Percentiles rank a stretch among this genome's conserved stretches.
Conservation (phyloP, 169 alveolate species). For the Toxoplasma gondii region DNA sequence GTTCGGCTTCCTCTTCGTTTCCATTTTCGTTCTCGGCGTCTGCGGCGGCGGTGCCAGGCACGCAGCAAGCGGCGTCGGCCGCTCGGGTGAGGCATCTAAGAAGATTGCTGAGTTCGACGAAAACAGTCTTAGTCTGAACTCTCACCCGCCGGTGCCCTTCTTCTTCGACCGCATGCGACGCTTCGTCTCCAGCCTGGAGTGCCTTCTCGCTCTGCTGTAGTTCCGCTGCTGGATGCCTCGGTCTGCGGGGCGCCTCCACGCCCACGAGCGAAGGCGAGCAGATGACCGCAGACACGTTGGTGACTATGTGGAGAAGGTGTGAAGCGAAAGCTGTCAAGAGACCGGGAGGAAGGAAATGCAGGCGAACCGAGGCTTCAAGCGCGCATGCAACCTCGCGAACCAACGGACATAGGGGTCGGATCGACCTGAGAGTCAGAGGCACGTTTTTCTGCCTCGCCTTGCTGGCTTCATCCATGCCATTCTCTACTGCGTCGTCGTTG, state of each 20-base stretch:
- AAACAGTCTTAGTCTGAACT: neutral
- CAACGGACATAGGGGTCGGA: neutral
- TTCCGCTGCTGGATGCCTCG: neutral
- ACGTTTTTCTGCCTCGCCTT: no score
- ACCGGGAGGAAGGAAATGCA: slow-evolving; percentile 4
- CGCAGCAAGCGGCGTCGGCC: neutral
- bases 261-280: neutral
- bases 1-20: neutral
- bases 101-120: neutral
- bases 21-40: neutral
- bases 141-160: neutral
- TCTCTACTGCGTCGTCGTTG: no score
- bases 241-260: neutral
- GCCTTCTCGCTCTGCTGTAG: neutral
- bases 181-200: neutral
- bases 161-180: neutral
- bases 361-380: neutral
- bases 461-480: no score
- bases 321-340: neutral
- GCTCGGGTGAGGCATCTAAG: neutral
- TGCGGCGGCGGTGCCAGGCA: neutral
- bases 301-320: neutral
- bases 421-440: neutral
- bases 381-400: neutral
- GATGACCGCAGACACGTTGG: neutral